Base-by-base conservation (phyloP, 2,329 filamentous ascomycete species). In the Fusarium drepaniforme region DNA sequence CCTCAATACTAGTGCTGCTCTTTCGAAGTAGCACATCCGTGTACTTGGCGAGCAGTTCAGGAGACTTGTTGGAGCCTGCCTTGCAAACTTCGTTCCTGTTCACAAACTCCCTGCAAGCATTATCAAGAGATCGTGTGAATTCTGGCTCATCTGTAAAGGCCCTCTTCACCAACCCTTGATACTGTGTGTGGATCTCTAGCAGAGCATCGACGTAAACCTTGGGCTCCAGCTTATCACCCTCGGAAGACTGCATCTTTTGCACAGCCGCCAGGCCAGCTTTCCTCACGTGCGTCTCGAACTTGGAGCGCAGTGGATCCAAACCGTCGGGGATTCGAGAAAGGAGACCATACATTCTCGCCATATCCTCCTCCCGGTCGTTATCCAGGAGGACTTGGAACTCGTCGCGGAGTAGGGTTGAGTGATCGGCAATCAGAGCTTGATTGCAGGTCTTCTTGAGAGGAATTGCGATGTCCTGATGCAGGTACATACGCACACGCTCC, bases 61-160 rank as follows among this genome's bases (percentile, higher is more conserved):
- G 97, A 1, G 97, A 98, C 81, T 96, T 97, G 79, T 95, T 97
- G 2, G 96, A 97, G 51, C 94, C 95, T 5, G 94, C 92, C 81
- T 96, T 97, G 90, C 97, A 99, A 62, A 98, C 93, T 78, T 96
- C 94, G 83, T 99, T 99, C 72, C 97, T 92, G 85, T 99, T 99
- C 83, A 99, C 97, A 80, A 98, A 99, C 82, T 99, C 97, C 75
- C 96, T 91, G 86, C 97, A 99, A 21, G 97, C 97, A 81, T 98
- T 99, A 80, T 99, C 97, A 33, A 99, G 87, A 5, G 96, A 98
- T 64, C 97, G 90, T 5, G 98, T 98, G 80, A 99, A 99, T 81
- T 99, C 97, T 0, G 97, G 95, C 83, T 99, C 97, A 73, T 97
- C 96, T 71, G 93, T 94, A 85, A 99, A 99, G 1, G 97, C 96